These are phyloP conservation scores for Paramecium primaurelia DNA, from an alignment of 73 alveolate species.

Conservation along the genomic window DNA sequence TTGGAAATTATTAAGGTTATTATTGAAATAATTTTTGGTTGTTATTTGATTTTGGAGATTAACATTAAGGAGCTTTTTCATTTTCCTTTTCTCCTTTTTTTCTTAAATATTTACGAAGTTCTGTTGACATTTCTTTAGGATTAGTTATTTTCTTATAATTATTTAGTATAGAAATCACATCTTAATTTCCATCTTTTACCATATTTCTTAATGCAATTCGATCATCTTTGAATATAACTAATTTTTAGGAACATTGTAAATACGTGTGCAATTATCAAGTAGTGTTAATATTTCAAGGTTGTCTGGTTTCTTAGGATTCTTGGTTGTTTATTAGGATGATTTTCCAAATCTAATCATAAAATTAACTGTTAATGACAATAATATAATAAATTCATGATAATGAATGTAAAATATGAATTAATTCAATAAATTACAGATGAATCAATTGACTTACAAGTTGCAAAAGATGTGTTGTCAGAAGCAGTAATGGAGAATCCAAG, in stretches of 20 bases:
- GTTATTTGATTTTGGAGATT: not conserved
- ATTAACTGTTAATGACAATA: not conserved
- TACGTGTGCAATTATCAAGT: constrained; percentile 8
- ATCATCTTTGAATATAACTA: constrained; percentile 35
- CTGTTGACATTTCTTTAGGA: not conserved
- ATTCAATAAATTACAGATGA: not conserved
- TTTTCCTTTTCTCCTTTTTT: constrained; percentile 25
- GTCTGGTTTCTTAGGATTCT: constrained; percentile 15
- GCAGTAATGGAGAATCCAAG: constrained; percentile 18
- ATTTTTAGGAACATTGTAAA: not conserved
- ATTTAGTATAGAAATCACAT: not conserved
- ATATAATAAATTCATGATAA: not conserved
- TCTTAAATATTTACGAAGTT: not conserved
- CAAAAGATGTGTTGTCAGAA: not conserved
- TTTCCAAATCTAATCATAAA: constrained; percentile 41
- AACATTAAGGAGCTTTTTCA: not conserved
- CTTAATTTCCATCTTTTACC: constrained; percentile 9
- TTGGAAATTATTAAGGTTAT: not conserved
- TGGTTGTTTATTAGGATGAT: not conserved
- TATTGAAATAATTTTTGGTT: not conserved
- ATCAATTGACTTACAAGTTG: not conserved
- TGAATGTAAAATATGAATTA: not conserved
- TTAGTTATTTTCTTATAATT: not conserved
- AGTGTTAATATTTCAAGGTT: constrained; percentile 31
- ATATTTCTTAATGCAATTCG: not conserved